Percentiles rank a stretch among this genome's conserved stretches.
These are phyloP conservation scores for Trichomonascus vanleenenianus DNA, from an alignment of 805 yeast genomes.

Conservation along the genomic window DNA sequence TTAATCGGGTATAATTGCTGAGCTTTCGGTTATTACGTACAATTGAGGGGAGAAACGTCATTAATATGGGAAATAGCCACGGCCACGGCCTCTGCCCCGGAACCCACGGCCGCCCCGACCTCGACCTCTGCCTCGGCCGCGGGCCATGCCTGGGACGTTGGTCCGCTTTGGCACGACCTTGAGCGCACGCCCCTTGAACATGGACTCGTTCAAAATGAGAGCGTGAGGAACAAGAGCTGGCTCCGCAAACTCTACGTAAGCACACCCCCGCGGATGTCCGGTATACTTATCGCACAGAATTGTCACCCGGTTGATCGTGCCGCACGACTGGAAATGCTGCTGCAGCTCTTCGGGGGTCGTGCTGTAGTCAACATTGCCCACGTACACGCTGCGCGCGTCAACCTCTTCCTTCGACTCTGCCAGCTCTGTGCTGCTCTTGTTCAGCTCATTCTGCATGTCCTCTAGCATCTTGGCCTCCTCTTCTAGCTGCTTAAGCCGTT, in stretches of 20 bases:
- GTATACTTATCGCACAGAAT: slow-evolving; percentile 64
- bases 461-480: slow-evolving; percentile 19
- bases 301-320: slow-evolving; percentile 72
- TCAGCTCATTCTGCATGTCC: slow-evolving; percentile 39
- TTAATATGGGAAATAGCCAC: slow-evolving; percentile 39
- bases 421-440: slow-evolving; percentile 34
- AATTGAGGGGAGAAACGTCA: not conserved
- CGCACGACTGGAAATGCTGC: slow-evolving; percentile 59
- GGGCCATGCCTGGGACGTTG: slow-evolving; percentile 66
- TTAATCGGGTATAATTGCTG: not conserved
- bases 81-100: slow-evolving; percentile 36
- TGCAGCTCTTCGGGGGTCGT: slow-evolving; percentile 75
- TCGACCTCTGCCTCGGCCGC: slow-evolving; percentile 42
- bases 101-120: slow-evolving; percentile 29
- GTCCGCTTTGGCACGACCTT: slow-evolving; percentile 76
- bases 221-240: slow-evolving; percentile 59
- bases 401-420: slow-evolving; percentile 51
- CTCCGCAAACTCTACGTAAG: slow-evolving; percentile 77
- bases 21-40: not conserved
- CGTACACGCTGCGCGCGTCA: slow-evolving; percentile 72
- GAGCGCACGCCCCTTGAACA: slow-evolving; percentile 60
- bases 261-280: slow-evolving; percentile 82
- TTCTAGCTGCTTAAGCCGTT: not conserved
- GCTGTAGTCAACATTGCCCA: slow-evolving; percentile 78
- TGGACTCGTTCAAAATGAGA: slow-evolving; percentile 53